Base-by-base conservation (phyloP, 805 yeast species). In the Starmerella ratchasimensis region DNA sequence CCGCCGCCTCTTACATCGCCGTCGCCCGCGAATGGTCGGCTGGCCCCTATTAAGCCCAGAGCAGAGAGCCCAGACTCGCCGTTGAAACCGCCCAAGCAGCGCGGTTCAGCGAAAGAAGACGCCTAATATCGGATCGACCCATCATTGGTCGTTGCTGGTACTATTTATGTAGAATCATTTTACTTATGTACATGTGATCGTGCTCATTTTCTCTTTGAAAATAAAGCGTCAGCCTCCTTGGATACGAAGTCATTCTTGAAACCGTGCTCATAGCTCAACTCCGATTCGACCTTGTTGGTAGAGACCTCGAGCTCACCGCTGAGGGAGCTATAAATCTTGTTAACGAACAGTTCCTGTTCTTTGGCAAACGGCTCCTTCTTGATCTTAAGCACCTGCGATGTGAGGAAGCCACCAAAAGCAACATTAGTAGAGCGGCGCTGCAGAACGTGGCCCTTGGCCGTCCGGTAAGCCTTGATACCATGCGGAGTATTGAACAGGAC, bases 401-500 rank as follows among this genome's bases (percentile, higher is more conserved):
- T 52, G 8, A 55, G 45, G 38, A 54, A 57, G 14, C 61, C 61
- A 28, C 54, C 59, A 13, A 48, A 46, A 4, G 52, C 52, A 2
- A 41, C 46, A 4, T 40, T 34, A 8, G 36, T 33, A 23, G 36
- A 31, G 33, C 38, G 33, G 23, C 34, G 31, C 16, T 33, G 35
- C 17, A 31, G 33, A 16, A 46, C 44, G 37, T 55, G 28, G 13
- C 42, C 43, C 24, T 60, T 52, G 27, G 55, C 60, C 22, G 30
- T 28, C 36, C 44, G 47, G 26, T 39, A 30, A n/a, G 38, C 37
- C 17, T 31, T 30, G 21, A 56, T 34, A 11, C 60, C 61, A 13
- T 40, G 36, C 16, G 58, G 56, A 2, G 58, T 53, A 48, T 56
- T 57, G 36, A 38, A 45, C 22, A 54, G 41, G 10, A 50, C 43